Conservation (phyloP, 345 rosid species). For the Lagerstroemia speciosa region DNA sequence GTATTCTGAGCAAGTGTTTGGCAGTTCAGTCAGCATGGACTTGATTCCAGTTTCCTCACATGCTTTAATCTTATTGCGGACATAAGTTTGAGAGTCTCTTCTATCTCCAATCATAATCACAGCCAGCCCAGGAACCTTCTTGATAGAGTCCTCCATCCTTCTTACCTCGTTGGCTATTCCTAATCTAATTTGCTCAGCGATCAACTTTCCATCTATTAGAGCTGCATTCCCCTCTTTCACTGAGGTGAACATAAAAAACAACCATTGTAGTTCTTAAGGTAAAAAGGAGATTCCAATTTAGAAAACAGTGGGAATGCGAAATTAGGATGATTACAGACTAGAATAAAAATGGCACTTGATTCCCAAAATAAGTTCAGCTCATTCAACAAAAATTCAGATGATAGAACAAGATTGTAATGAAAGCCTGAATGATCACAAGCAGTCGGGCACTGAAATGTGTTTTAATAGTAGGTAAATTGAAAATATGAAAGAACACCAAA, state of each 20-base stretch:
- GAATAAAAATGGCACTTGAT: neutral
- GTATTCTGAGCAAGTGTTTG: conserved; percentile 49
- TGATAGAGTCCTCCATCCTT: conserved; percentile 61
- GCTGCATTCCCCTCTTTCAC: conserved; percentile 33
- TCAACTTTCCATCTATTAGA: conserved; percentile 66
- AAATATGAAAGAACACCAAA: no score
- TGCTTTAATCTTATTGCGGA: conserved; percentile 72
- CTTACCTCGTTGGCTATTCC: conserved; percentile 46
- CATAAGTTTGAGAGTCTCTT: conserved; percentile 73
- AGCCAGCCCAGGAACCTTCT: conserved; percentile 80
- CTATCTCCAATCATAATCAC: conserved; percentile 74
- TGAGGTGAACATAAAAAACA: conserved; percentile 21
- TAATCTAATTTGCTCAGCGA: conserved; percentile 65
- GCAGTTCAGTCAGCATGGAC: conserved; percentile 52
- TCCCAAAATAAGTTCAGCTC: neutral
- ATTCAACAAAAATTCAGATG: neutral
- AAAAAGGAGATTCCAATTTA: neutral
- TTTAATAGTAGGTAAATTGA: no score
- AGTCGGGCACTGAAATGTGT: neutral
- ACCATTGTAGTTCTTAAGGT: conserved; percentile 5
- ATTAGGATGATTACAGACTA: neutral
- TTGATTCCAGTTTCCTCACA: conserved; percentile 82
- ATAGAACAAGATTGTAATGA: neutral
- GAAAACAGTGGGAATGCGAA: neutral
- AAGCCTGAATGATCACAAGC: neutral